Percentiles rank a stretch among this genome's conserved stretches.
phyloP scores from a whole-genome alignment of 177 flowering plant genomes.

The Vitis hybrid region DNA sequence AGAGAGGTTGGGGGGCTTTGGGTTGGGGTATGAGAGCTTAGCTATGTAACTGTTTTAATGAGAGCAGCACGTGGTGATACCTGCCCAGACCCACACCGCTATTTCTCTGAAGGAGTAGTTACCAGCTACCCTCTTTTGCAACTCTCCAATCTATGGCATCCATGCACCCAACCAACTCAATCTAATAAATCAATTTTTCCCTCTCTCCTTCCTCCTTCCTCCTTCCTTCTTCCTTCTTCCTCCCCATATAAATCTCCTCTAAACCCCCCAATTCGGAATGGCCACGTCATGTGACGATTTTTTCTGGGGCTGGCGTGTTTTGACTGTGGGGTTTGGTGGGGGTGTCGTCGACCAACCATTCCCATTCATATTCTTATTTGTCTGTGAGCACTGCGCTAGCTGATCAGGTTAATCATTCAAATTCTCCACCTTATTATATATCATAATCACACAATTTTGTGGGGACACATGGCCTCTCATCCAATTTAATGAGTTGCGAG shows the following conservation, averaged over 20 bases:
- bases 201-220: slow-evolving; percentile 7
- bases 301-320: slow-evolving; percentile 13
- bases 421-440: too few relatives aligned
- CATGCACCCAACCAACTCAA: background rate
- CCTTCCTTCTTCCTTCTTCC: background rate
- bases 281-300: background rate
- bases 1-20: slow-evolving; percentile 16
- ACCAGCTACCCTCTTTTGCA: slow-evolving; percentile 38
- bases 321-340: slow-evolving; percentile 31
- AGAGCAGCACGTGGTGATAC: slow-evolving; percentile 50
- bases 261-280: background rate
- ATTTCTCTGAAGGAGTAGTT: slow-evolving; percentile 24
- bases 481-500: background rate
- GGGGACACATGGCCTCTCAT: background rate
- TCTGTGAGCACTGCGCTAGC: too few relatives aligned
- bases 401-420: too few relatives aligned
- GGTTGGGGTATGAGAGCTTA: slow-evolving; percentile 11
- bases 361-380: background rate
- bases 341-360: slow-evolving; percentile 48
- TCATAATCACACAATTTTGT: too few relatives aligned
- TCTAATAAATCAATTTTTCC: background rate
- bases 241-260: too few relatives aligned
- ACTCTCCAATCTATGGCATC: slow-evolving; percentile 7
- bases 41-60: slow-evolving; percentile 35
- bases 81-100: slow-evolving; percentile 32